A percentile compares a stretch with the other conserved stretches of the same genome.
phyloP scores from a whole-genome alignment of 148 eudicot genomes.

The Rhododendron simsii region DNA sequence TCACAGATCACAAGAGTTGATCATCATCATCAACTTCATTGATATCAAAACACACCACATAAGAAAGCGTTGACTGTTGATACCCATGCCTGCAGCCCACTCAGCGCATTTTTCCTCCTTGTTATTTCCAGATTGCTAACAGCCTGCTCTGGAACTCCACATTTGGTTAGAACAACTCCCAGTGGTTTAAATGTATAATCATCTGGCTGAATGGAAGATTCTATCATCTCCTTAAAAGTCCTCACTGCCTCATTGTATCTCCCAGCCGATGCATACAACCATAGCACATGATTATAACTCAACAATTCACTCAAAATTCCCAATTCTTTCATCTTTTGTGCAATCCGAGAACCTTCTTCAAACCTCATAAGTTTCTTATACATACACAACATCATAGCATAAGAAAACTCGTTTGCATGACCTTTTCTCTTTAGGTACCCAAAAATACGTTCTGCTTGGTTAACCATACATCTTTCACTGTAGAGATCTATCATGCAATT shows the following conservation, averaged over 20 bases:
- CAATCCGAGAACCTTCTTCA: constrained; percentile 59
- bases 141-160: constrained; percentile 62
- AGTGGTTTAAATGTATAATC: constrained; percentile 65
- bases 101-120: constrained; percentile 43
- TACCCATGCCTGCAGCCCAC: constrained; percentile 57
- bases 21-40: constrained; percentile 14
- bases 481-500: constrained; percentile 89
- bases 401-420: constrained; percentile 86
- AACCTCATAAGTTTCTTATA: constrained; percentile 66
- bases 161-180: constrained; percentile 52
- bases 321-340: constrained; percentile 61
- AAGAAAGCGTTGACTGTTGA: constrained; percentile 53
- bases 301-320: constrained; percentile 64
- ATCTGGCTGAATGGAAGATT: constrained; percentile 51
- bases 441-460: constrained; percentile 67
- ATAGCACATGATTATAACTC: constrained; percentile 78
- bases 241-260: constrained; percentile 58
- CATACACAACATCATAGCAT: constrained; percentile 89
- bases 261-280: constrained; percentile 57
- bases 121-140: constrained; percentile 51
- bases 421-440: constrained; percentile 41
- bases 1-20: background rate
- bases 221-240: constrained; percentile 66
- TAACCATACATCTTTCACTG: constrained; percentile 62
- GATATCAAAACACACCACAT: constrained; percentile 34